Evolutionary conservation across 2,329 filamentous ascomycete genomes (phyloP).

Genomic region (Trichoderma semiorbis): DNA sequence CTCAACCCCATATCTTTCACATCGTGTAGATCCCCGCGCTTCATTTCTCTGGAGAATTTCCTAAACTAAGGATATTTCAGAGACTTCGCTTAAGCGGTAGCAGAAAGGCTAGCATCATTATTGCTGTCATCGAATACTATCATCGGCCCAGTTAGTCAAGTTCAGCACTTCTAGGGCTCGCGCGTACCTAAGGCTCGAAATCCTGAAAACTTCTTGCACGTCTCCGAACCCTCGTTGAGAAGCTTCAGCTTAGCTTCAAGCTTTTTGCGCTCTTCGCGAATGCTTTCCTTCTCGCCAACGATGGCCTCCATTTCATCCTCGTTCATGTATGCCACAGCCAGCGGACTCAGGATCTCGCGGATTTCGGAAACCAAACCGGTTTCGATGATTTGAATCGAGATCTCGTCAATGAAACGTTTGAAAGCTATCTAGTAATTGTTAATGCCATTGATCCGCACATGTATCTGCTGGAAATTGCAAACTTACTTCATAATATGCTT

Average conservation of each 20-base stretch:
- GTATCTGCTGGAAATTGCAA: background rate
- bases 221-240: background rate
- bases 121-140: background rate
- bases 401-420: conserved; percentile 24
- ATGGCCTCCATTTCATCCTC: conserved; percentile 22
- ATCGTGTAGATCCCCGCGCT: too few relatives aligned
- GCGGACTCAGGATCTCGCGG: conserved; percentile 21
- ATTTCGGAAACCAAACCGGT: conserved; percentile 22
- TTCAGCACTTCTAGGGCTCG: background rate
- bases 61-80: too few relatives aligned
- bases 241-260: conserved; percentile 2
- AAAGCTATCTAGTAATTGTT: conserved; percentile 20
- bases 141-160: background rate
- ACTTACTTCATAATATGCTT: conserved; percentile 41
- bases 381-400: conserved; percentile 28
- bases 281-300: conserved; percentile 22
- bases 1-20: too few relatives aligned
- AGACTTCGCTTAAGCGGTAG: too few relatives aligned
- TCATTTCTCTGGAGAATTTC: too few relatives aligned
- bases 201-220: conserved; percentile 5
- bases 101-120: background rate
- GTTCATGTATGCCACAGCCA: conserved; percentile 21
- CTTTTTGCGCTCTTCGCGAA: background rate
- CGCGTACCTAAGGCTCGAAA: background rate
- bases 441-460: background rate